A percentile compares a stretch with the other conserved stretches of the same genome.
Evolutionary conservation across 208 protist genomes (phyloP).

Genomic region (Polymyxa betae): DNA sequence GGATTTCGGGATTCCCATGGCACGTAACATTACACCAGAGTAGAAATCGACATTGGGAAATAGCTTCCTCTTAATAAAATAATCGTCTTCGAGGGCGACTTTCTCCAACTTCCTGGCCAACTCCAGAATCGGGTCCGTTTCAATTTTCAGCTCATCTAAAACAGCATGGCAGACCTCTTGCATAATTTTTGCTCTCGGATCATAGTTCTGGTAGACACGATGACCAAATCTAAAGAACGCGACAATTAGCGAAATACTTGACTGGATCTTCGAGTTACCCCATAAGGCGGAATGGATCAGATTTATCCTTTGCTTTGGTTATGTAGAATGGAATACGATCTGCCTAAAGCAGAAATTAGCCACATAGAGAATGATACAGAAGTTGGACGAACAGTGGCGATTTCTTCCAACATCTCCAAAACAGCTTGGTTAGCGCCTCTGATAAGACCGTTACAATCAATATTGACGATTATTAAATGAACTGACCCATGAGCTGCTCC

Average conservation of each 20-base stretch:
- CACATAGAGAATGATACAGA: background rate
- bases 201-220: conserved; percentile 80
- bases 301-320: conserved; percentile 59
- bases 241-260: background rate
- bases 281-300: conserved; percentile 59
- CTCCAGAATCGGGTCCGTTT: conserved; percentile 62
- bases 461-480: background rate
- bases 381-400: conserved; percentile 66
- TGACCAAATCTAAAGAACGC: conserved; percentile 70
- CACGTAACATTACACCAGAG: conserved; percentile 73
- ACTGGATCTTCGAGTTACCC: conserved; percentile 65
- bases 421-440: conserved; percentile 73
- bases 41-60: conserved; percentile 82
- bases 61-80: conserved; percentile 75
- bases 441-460: background rate
- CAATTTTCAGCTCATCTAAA: conserved; percentile 35
- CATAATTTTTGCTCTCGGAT: conserved; percentile 78
- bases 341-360: background rate
- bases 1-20: conserved; percentile 69
- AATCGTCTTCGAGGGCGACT: conserved; percentile 73
- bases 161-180: conserved; percentile 68
- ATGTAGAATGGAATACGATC: conserved; percentile 57
- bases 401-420: conserved; percentile 77
- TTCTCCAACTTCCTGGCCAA: conserved; percentile 74
- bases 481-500: conserved; percentile 75